These are phyloP conservation scores for Fonsecaea multimorphosa DNA, from an alignment of 2,329 filamentous ascomycete species.

Conservation along the genomic window DNA sequence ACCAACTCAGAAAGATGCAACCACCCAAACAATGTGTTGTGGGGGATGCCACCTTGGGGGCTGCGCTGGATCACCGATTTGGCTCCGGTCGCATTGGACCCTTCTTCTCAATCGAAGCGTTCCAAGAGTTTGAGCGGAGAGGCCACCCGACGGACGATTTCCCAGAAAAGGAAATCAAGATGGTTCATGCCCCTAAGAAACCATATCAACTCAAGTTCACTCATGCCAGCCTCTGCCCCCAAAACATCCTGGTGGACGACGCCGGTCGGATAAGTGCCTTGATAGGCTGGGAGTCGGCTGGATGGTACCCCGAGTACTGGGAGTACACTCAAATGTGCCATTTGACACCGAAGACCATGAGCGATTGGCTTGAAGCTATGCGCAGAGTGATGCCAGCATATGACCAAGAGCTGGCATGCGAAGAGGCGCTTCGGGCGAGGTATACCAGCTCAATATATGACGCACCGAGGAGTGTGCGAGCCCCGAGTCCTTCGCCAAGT, in stretches of 20 bases:
- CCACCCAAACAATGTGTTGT: conserved; percentile 39
- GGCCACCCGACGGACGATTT: conserved; percentile 36
- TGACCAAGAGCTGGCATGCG: conserved; percentile 37
- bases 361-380: conserved; percentile 38
- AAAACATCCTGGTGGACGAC: conserved; percentile 42
- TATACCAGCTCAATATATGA: conserved; percentile 37
- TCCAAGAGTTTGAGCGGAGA: conserved; percentile 38
- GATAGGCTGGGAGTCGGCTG: conserved; percentile 43
- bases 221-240: conserved; percentile 41
- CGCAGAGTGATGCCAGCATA: conserved; percentile 34
- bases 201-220: conserved; percentile 43
- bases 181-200: conserved; percentile 33
- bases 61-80: conserved; percentile 38
- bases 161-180: conserved; percentile 34
- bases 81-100: conserved; percentile 37
- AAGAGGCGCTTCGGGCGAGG: conserved; percentile 34
- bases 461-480: conserved; percentile 34
- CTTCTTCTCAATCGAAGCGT: conserved; percentile 38
- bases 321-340: conserved; percentile 43
- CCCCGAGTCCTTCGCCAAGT: conserved; percentile 35
- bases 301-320: conserved; percentile 44
- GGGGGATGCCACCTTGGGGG: conserved; percentile 38
- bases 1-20: conserved; percentile 39
- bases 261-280: conserved; percentile 40
- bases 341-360: conserved; percentile 33